A percentile compares a stretch with the other conserved stretches of the same genome.
Conservation (phyloP, 2,329 filamentous ascomycete species). For the Pseudogymnoascus sp. region DNA sequence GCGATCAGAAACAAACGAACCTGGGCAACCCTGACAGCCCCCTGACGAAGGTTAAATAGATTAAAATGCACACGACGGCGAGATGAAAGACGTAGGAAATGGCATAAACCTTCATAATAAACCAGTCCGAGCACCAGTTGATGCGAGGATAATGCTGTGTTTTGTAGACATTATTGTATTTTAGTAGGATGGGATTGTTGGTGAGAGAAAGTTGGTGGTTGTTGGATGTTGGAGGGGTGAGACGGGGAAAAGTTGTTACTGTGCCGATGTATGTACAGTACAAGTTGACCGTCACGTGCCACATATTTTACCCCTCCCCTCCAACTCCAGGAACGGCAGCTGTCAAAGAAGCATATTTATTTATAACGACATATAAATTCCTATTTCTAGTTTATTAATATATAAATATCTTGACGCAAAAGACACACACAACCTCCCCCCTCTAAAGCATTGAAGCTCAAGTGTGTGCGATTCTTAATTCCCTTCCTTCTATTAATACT, state of each 20-base stretch:
- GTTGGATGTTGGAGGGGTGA: neutral
- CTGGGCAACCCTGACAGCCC: neutral
- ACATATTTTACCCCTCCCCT: neutral
- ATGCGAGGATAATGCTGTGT: neutral
- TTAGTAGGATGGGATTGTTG: neutral
- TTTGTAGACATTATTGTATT: too few species aligned
- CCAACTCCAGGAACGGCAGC: neutral
- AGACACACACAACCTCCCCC: neutral
- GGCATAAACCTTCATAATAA: neutral
- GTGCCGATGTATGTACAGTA: neutral
- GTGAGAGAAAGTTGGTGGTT: neutral
- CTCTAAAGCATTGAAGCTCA: neutral
- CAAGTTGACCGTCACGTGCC: neutral
- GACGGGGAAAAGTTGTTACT: neutral
- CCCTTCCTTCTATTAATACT: too few species aligned
- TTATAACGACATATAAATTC: neutral
- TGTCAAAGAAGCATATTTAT: neutral
- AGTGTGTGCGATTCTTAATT: neutral
- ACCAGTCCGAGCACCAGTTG: neutral
- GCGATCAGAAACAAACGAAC: neutral
- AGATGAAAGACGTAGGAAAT: neutral
- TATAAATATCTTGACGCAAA: neutral
- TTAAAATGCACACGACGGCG: neutral
- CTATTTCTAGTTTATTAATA: neutral
- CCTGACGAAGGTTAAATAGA: neutral